Conservation (phyloP, 83 land plant species). For the Thuja plicata region DNA sequence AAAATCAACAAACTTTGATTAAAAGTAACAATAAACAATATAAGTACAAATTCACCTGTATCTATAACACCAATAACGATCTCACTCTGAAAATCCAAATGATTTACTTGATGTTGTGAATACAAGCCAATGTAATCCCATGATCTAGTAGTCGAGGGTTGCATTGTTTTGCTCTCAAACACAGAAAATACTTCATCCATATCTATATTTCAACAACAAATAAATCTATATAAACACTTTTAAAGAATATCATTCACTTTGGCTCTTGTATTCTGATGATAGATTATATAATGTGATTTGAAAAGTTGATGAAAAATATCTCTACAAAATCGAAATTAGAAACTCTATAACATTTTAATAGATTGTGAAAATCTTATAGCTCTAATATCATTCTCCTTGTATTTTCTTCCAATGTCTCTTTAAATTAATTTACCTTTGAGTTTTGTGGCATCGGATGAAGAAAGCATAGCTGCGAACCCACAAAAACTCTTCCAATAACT, state of each 20-base stretch:
- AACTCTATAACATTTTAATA: too few species aligned
- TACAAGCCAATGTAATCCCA: conserved; percentile 41
- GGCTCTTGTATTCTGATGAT: too few species aligned
- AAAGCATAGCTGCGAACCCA: not conserved
- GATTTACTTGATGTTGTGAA: not conserved
- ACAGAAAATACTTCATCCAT: conserved; percentile 33
- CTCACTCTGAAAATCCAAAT: conserved; percentile 14
- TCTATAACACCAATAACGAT: conserved; percentile 38
- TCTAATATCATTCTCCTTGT: too few species aligned
- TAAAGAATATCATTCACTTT: not conserved
- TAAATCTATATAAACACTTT: not conserved
- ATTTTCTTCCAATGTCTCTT: not conserved
- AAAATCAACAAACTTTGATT: too few species aligned
- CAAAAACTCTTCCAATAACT: not conserved
- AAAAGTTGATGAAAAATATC: too few species aligned
- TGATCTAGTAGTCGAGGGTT: conserved; percentile 38
- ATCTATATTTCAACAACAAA: conserved; percentile 19
- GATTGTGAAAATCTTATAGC: too few species aligned
- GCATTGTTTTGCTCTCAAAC: conserved; percentile 11
- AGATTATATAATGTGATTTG: too few species aligned
- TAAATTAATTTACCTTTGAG: not conserved
- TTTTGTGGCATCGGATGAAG: not conserved
- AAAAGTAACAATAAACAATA: too few species aligned
- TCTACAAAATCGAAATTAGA: too few species aligned
- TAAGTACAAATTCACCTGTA: conserved; percentile 10